Percentiles rank a stretch among this genome's conserved stretches.
Conservation (phyloP, 73 alveolate genomes). For the Paraurostyla sp. region DNA sequence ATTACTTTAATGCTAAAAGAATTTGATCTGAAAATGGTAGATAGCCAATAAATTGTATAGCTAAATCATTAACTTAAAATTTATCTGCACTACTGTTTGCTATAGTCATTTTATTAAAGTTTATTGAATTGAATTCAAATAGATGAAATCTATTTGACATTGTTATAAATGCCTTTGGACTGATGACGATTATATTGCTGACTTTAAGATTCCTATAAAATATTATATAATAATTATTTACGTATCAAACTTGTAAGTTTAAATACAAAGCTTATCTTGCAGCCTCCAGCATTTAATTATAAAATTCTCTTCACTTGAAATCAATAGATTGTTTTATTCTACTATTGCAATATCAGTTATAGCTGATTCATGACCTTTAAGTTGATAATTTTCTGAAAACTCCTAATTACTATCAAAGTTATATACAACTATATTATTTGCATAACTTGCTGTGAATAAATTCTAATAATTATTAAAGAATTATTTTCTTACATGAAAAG, state of each 20-base stretch:
- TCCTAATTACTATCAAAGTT: slow-evolving; percentile 7
- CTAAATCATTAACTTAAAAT: not conserved
- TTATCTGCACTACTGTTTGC: not conserved
- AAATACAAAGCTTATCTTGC: not conserved
- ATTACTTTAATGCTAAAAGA: not conserved
- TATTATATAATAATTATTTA: not conserved
- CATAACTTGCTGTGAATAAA: slow-evolving; percentile 21
- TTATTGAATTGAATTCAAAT: not conserved
- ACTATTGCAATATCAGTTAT: slow-evolving; percentile 19
- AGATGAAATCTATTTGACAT: slow-evolving; percentile 17
- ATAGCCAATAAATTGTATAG: not conserved
- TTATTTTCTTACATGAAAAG: not conserved
- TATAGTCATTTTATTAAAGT: slow-evolving; percentile 27
- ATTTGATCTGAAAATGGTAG: not conserved
- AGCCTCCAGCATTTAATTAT: slow-evolving; percentile 25
- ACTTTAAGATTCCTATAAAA: slow-evolving; percentile 2
- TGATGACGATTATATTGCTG: not conserved
- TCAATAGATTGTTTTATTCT: slow-evolving; percentile 18
- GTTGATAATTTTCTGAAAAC: not conserved
- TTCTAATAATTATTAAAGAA: not conserved
- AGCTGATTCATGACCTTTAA: slow-evolving; percentile 29
- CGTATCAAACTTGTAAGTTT: slow-evolving; percentile 38
- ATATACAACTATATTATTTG: slow-evolving; percentile 14
- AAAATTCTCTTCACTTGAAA: not conserved
- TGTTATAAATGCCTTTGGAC: slow-evolving; percentile 5